A percentile compares a stretch with the other conserved stretches of the same genome.
Conservation (phyloP, 352 stramenopile genomes). For the Lagenidium sp. region DNA sequence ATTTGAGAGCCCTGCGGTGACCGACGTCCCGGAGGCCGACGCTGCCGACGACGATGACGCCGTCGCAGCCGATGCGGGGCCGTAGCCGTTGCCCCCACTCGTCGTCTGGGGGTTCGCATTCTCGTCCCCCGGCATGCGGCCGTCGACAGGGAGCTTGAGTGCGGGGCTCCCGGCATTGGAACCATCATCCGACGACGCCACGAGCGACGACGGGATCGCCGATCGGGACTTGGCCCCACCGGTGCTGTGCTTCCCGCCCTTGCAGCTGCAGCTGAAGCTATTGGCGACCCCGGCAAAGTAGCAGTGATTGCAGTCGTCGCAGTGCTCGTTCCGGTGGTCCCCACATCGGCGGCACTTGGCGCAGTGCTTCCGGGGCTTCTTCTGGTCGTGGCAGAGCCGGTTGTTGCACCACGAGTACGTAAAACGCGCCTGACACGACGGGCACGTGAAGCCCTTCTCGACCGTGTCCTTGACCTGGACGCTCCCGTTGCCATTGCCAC, state of each 20-base stretch:
- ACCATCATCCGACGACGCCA: too few relatives aligned
- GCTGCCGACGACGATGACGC: too few relatives aligned
- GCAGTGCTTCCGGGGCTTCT: conserved; percentile 74
- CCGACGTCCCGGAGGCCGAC: neutral
- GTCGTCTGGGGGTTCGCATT: conserved; percentile 18
- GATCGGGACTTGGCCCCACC: conserved; percentile 26
- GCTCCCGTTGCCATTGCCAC: conserved; percentile 22
- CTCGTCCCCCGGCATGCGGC: too few relatives aligned
- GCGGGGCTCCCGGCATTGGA: too few relatives aligned
- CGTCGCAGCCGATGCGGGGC: neutral
- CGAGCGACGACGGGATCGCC: too few relatives aligned
- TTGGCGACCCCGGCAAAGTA: conserved; percentile 82
- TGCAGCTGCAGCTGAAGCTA: conserved; percentile 76
- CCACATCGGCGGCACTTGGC: conserved; percentile 69
- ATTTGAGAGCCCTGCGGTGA: conserved; percentile 20
- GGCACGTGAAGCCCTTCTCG: conserved; percentile 50
- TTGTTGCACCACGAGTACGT: conserved; percentile 83
- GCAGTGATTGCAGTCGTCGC: conserved; percentile 73
- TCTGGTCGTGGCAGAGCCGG: conserved; percentile 58
- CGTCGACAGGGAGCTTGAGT: too few relatives aligned
- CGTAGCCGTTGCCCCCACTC: conserved; percentile 1
- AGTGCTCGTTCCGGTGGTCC: conserved; percentile 77
- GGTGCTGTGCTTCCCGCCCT: conserved; percentile 17
- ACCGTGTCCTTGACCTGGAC: conserved; percentile 64
- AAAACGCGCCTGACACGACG: conserved; percentile 42